Evolutionary conservation across 2,329 filamentous ascomycete species (phyloP), one percentile per base, ranked within the genome.

Genomic region (Pyrenochaeta sp.): DNA sequence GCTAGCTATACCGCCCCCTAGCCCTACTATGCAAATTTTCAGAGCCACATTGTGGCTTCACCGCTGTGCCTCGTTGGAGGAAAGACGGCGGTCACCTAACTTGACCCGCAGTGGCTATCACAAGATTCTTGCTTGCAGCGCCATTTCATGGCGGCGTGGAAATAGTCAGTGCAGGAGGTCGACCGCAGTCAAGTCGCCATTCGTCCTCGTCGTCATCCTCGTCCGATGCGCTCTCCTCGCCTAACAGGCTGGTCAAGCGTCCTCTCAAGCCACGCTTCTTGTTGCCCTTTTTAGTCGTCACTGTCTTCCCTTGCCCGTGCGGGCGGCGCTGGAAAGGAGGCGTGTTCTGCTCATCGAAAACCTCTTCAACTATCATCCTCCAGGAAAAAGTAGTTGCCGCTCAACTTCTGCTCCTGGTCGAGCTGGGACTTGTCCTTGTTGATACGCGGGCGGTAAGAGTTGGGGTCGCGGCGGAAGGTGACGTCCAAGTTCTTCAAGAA

Each of bases 401-500:
- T 77, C 65, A 91, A 63, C 82, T 99, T 99, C 82, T 99, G 94
- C 72, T 97, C 94, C 73, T 96, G 92, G 74, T 99, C 94, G 60
- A 97, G 83, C 79, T 99, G 94, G 69, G 89, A 94, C 74, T 92
- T 87, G 68, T 85, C 78, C 83, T 99, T 99, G 84, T 99, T 99
- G 81, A 99, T 99, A 77, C 95, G 90, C 52, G 95, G 94, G 51
- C 94, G 87, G 83, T 84, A 99, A 67, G 94, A 96, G 77, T 87
- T 91, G 52, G 95, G 94, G 69, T 99, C 94, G 72, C 95, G 91
- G 67, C 94, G 90, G 88, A 99, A 99, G 35, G 94, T 97, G 63
- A 99, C 94, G 64, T 99, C 90, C 53, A 99, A 80, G 75, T 91
- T 96, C 83, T 96, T 90, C 72, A 99, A 76, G 83, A 99, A 99